Percentiles rank a stretch among this genome's conserved stretches.
Evolutionary conservation across 2,329 filamentous ascomycete species (phyloP).

Genomic region (Metarhizium humberi): DNA sequence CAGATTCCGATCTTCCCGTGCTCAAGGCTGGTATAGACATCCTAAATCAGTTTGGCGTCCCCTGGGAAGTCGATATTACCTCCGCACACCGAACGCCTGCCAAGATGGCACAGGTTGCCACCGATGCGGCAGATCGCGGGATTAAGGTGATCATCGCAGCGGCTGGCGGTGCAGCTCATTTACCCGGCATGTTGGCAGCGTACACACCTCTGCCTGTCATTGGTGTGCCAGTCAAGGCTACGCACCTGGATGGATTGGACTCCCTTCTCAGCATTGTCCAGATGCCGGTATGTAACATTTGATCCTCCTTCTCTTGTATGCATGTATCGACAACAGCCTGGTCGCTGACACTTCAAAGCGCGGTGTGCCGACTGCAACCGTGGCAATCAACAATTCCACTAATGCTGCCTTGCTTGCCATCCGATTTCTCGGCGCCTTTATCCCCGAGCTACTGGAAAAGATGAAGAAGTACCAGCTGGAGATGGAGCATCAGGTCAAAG

Average conservation of each 20-base stretch:
- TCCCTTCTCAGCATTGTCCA: conserved; percentile 66
- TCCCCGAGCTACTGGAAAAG: conserved; percentile 44
- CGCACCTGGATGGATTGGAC: conserved; percentile 62
- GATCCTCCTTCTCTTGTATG: not conserved
- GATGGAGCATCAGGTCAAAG: conserved; percentile 54
- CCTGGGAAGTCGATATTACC: conserved; percentile 65
- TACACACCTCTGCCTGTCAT: conserved; percentile 67
- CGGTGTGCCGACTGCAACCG: conserved; percentile 64
- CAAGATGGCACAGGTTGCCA: conserved; percentile 60
- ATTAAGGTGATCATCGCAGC: conserved; percentile 69
- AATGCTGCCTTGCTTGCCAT: conserved; percentile 68
- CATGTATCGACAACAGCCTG: conserved; percentile 15
- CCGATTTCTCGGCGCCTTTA: conserved; percentile 52
- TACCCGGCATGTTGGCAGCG: conserved; percentile 67
- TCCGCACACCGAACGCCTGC: conserved; percentile 69
- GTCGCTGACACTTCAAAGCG: conserved; percentile 23
- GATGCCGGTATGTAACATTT: conserved; percentile 50
- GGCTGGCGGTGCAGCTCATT: conserved; percentile 63
- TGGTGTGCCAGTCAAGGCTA: conserved; percentile 68
- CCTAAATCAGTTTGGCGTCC: conserved; percentile 60
- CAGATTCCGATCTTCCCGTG: conserved; percentile 65
- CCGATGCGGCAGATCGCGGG: conserved; percentile 51
- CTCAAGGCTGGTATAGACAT: conserved; percentile 58
- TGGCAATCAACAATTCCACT: conserved; percentile 72
- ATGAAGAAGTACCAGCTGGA: conserved; percentile 53